Base-by-base conservation (phyloP, 169 alveolate genomes). In the Hepatocystis sp. region DNA sequence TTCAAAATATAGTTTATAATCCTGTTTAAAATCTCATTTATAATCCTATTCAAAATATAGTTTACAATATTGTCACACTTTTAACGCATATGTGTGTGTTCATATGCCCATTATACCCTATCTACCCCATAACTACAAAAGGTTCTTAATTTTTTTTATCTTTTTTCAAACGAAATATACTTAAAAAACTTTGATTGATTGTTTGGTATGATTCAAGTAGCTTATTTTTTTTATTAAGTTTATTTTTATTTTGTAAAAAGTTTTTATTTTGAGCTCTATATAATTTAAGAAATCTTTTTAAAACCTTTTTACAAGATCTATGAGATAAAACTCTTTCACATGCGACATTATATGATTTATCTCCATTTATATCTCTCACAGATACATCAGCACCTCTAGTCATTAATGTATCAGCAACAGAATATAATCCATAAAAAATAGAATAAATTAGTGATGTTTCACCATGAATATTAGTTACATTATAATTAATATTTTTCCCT, bases 401-500 rank as follows among this genome's bases (percentile, higher is more conserved):
- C 89, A 81, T 81, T 11, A 81, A 53, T 11, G 61, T 65, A 81
- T 81, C 89, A 17, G 89, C 89, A 32, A 81, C 39, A 34, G 60
- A 56, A 55, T 81, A 81, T 40, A 81, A 30, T 13, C 89, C 89
- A 49, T 81, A 81, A 36, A 81, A 81, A 5, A 81, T 81, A 30
- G 89, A 60, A 23, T 81, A 81, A 11, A 81, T 63, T 46, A 81
- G 44, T n/a, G 84, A 61, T 21, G 89, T 81, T 63, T 81, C 89
- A 40, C 89, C 89, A 27, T 81, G 89, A 19, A 81, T 81, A 81
- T 86, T 86, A 15, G 86, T 86, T 39, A 65, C 64, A 36, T 86
- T 65, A 19, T 68, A 67, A 67, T 92, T 93, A 61, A 90, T 78
- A 25, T 86, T 85, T 47, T 84, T 67, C 11, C 86, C 92, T 58